A percentile compares a stretch with the other conserved stretches of the same genome.
phyloP scores from a whole-genome alignment of 805 yeast species.

The Novakomyces olei region DNA sequence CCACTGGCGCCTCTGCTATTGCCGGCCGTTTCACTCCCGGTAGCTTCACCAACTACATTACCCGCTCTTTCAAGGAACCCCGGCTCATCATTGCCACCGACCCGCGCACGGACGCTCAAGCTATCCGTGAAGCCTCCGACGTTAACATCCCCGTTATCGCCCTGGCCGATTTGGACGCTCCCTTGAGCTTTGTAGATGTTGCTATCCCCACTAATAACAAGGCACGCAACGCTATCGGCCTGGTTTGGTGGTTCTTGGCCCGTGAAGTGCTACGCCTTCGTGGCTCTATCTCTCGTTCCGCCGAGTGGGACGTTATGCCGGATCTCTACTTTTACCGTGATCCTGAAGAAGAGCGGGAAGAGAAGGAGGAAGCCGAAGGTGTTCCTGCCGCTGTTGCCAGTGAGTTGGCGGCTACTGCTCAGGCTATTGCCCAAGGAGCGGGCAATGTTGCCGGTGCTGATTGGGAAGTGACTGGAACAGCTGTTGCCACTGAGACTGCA shows the following conservation, averaged over 20 bases:
- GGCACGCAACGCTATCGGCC: slow-evolving; percentile 99
- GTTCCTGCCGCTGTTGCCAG: slow-evolving; percentile 45
- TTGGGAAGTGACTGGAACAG: slow-evolving; percentile 19
- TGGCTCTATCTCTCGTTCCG: slow-evolving; percentile 89
- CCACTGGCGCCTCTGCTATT: slow-evolving; percentile 99
- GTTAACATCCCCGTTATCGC: slow-evolving; percentile 99
- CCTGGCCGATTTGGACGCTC: slow-evolving; percentile 94
- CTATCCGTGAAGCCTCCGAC: slow-evolving; percentile 98
- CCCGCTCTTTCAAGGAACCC: slow-evolving; percentile 99
- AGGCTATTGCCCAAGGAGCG: slow-evolving; percentile 17
- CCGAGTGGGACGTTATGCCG: slow-evolving; percentile 98
- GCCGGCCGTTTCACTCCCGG: slow-evolving; percentile 99
- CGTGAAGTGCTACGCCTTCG: slow-evolving; percentile 98
- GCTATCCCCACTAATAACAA: slow-evolving; percentile 99
- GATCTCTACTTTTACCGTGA: slow-evolving; percentile 99
- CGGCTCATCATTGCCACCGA: slow-evolving; percentile 97
- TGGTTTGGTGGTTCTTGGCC: slow-evolving; percentile 97
- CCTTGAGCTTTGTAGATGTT: slow-evolving; percentile 96
- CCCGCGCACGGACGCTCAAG: slow-evolving; percentile 99
- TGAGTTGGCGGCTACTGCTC: slow-evolving; percentile 67
- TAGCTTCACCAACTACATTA: slow-evolving; percentile 98
- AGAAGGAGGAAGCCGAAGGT: slow-evolving; percentile 38
- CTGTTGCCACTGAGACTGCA: slow-evolving; percentile 26
- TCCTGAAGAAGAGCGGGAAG: slow-evolving; percentile 93
- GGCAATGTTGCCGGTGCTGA: slow-evolving; percentile 26